Evolutionary conservation across 2,329 filamentous ascomycete genomes (phyloP), one percentile per base, ranked within the genome.

Genomic region (Diaporthe longicolla): DNA sequence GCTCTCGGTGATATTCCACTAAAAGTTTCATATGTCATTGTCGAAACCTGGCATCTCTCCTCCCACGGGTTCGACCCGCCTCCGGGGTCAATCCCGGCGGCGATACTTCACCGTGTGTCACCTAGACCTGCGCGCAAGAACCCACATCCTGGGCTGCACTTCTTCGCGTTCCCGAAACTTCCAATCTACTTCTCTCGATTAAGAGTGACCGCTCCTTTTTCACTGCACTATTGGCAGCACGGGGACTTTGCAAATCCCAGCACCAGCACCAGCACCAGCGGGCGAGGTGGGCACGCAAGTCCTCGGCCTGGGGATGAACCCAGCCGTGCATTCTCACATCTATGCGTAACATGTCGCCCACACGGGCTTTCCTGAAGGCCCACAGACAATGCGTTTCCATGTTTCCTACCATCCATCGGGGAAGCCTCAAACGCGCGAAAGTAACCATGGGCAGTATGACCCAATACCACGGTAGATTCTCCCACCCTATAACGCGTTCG

Each of bases 1-100:
- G 32, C 50, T 63, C 45, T 40, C 37, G 70, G 37, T 54, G 63
- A 54, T 55, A 61, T 55, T 32, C 70, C 43, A 71, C 43, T 58
- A 29, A 61, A 71, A 71, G 69, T 71, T 63, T 63, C 70, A 71
- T 32, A 40, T 71, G 70, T 55, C 70, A 63, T 54, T 68, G 63
- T 68, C 63, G 48, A 68, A 54, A 68, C 63, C 63, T 66, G 63
- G 63, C 63, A 52, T 68, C 48, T 54, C 48, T 40, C 32, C 63
- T 68, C 63, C 63, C 63, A 68, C 63, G 63, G 63, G 63, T 68
- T 68, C 48, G 63, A 68, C 48, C 63, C 17, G 63, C 48, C 45
- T 26, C 48, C 63, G 48, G 48, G 63, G 48, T 32, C 48, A 21
- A 68, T 54, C 63, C 63, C 24, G 45, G 63, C 48, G 45, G 48